Evolutionary conservation across 31 red algal genomes (phyloP).

Genomic region (Porphyra umbilicalis): DNA sequence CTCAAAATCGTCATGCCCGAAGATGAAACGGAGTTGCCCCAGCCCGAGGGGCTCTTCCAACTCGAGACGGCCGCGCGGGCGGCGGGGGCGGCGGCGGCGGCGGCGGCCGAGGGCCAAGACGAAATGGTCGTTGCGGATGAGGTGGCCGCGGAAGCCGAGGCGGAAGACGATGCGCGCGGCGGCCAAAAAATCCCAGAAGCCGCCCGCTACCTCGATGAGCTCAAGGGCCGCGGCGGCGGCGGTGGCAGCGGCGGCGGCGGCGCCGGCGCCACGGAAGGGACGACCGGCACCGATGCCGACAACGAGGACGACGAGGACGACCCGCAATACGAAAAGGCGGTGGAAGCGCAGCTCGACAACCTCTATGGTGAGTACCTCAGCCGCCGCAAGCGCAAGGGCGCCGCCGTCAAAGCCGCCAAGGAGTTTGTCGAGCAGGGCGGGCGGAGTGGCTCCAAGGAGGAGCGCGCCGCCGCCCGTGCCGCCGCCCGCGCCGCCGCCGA

Average conservation of each 20-base stretch:
- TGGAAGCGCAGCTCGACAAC: constrained; percentile 67
- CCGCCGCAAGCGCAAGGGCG: constrained; percentile 58
- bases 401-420: background rate
- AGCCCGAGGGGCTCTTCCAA: constrained; percentile 37
- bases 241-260: background rate
- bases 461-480: background rate
- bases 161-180: constrained; percentile 15
- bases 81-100: constrained; percentile 7
- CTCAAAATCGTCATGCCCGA: constrained; percentile 82
- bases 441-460: background rate
- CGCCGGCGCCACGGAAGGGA: background rate
- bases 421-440: background rate
- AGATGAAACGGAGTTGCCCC: constrained; percentile 13
- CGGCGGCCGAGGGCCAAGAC: constrained; percentile 17
- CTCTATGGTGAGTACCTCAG: constrained; percentile 59
- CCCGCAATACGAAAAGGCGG: constrained; percentile 11
- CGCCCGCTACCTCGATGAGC: background rate
- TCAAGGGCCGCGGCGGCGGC: background rate
- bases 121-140: constrained; percentile 8
- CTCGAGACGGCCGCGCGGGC: constrained; percentile 41
- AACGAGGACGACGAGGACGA: constrained; percentile 7
- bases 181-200: constrained; percentile 3
- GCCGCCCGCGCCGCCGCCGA: background rate
- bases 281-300: too few relatives aligned
- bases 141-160: constrained; percentile 25